Base-by-base conservation (phyloP, 2,329 filamentous ascomycete genomes). In the Xylogone sp. region DNA sequence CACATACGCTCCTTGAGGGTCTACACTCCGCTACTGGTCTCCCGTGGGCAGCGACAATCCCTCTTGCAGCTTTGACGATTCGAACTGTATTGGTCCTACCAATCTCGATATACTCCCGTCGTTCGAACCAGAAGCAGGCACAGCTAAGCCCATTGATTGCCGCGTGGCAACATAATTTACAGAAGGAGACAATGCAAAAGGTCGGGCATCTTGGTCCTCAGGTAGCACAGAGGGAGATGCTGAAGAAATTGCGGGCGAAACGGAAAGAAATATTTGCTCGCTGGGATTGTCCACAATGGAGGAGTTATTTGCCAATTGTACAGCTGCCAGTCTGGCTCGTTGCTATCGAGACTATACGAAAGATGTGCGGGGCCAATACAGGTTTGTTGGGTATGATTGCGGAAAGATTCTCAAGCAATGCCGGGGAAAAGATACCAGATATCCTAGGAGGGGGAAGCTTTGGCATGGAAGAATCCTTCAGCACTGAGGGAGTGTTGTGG, bases 401-500 rank as follows among this genome's bases (percentile, higher is more conserved):
- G 31, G 29, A 45, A 22, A 16, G 50, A 34, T 24, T 53, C 45
- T 51, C 42, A 42, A 43, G 49, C 16, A 18, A 12, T 19, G 50
- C 44, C 3, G 50, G 48, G 13, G 31, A 39, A 13, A 39, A 39
- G n/a, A 39, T 39, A 16, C 34, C 34, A 18, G 34, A 39, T 16
- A 39, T 39, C n/a, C 8, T 39, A 16, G 34, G 34, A 39, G 34
- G 34, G 8, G 34, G 8, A 5, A 39, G 34, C 34, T 39, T 39
- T 39, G 34, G 34, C 5, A 39, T 39, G 13, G 34, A 39, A 39
- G 34, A 43, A 50, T 54, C 74, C 3, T 66, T 86, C 16, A 71
- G 75, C 4, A 72, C 63, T 7, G 82, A 83, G 66, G 82, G 82
- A n/a, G 72, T 76, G 2, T 68, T 82, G 2, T 86, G 82, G 82